These are phyloP conservation scores for Cryoendolithus antarcticus DNA, from an alignment of 2,329 filamentous ascomycete genomes.

Conservation along the genomic window DNA sequence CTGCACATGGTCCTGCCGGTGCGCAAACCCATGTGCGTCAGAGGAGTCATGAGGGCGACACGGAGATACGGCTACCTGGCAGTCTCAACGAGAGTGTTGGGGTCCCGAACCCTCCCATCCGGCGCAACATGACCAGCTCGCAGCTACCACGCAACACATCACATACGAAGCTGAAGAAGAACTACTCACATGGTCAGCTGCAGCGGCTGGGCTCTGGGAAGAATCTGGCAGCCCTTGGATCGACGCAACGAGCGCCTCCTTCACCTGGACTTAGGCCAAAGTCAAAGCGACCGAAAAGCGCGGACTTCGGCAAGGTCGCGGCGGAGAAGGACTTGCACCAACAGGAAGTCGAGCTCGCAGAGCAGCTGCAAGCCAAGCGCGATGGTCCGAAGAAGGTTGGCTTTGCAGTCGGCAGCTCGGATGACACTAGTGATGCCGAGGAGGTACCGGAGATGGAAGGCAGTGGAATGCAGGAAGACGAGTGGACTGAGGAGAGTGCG, in stretches of 20 bases:
- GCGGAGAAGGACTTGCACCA: slow-evolving; percentile 17
- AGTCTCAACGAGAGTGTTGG: slow-evolving; percentile 17
- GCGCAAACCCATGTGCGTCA: slow-evolving; percentile 15
- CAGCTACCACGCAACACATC: slow-evolving; percentile 19
- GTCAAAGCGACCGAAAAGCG: slow-evolving; percentile 20
- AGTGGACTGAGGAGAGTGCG: slow-evolving; percentile 25
- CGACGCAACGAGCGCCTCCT: slow-evolving; percentile 10
- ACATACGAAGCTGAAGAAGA: slow-evolving; percentile 24
- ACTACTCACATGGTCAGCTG: slow-evolving; percentile 34
- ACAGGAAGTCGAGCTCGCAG: slow-evolving; percentile 14
- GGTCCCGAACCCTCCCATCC: slow-evolving; percentile 12
- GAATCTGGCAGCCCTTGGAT: slow-evolving; percentile 19
- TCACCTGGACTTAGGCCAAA: slow-evolving; percentile 19
- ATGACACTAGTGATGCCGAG: slow-evolving; percentile 16
- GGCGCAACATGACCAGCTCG: slow-evolving; percentile 20
- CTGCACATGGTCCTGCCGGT: slow-evolving; percentile 9
- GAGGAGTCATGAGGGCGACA: slow-evolving; percentile 20
- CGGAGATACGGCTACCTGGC: slow-evolving; percentile 22
- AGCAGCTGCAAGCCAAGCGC: slow-evolving; percentile 9
- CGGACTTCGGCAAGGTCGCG: slow-evolving; percentile 12
- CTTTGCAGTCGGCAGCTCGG: slow-evolving; percentile 20
- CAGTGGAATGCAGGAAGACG: slow-evolving; percentile 21
- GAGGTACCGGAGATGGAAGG: slow-evolving; percentile 18
- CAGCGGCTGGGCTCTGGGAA: slow-evolving; percentile 28
- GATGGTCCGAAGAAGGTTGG: slow-evolving; percentile 19